A percentile compares a stretch with the other conserved stretches of the same genome.
These are phyloP conservation scores for Capsicum rhomboideum DNA, from an alignment of 257 asterid species.

Conservation along the genomic window DNA sequence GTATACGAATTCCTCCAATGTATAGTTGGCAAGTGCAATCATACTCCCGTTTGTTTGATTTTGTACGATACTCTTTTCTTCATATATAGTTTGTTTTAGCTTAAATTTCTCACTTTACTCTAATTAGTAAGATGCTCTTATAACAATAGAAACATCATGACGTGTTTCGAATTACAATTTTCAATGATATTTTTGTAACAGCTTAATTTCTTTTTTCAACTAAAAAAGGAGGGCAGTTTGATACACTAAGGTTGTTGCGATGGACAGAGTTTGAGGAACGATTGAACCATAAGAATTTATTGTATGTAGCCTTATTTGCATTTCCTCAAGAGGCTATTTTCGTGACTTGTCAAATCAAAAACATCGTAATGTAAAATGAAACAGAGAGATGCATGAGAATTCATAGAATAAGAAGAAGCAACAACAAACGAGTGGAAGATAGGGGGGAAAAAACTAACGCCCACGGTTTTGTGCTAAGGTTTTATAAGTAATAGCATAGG, in stretches of 20 bases:
- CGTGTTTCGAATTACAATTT: not conserved
- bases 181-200: not conserved
- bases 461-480: constrained; percentile 2
- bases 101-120: not conserved
- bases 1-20: not conserved
- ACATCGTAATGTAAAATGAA: not conserved
- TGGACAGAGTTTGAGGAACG: too few species aligned
- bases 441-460: not conserved
- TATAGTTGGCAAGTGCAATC: not conserved
- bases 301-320: too few species aligned
- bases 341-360: not conserved
- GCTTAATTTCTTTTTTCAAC: not conserved
- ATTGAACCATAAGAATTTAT: too few species aligned
- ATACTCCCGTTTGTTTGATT: not conserved
- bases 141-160: not conserved
- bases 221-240: too few species aligned
- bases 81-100: not conserved
- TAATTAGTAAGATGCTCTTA: not conserved
- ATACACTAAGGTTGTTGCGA: too few species aligned
- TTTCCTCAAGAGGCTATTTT: too few species aligned
- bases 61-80: not conserved
- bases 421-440: not conserved
- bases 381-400: not conserved
- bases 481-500: not conserved
- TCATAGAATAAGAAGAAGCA: not conserved